Evolutionary conservation across 805 yeast species (phyloP), one percentile per base, ranked within the genome.

Genomic region (Cyberlindnera suaveolens): DNA sequence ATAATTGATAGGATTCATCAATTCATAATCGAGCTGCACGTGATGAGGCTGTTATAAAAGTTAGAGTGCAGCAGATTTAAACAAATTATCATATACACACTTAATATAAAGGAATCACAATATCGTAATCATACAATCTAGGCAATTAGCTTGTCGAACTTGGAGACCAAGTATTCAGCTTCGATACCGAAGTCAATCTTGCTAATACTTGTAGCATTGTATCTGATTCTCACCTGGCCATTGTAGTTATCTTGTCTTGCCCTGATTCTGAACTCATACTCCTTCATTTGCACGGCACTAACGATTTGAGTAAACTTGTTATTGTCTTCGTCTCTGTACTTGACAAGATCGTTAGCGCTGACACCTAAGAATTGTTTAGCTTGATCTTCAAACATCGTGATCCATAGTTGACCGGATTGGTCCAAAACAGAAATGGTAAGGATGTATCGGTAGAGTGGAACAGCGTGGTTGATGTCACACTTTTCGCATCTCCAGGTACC

Each of bases 401-500:
- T 67, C 95, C 96, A 89, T 47, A 89, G 61, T 61, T 85, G 89
- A 17, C 90, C 95, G 5, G 95, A 75, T 52, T 72, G 70, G 63
- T 93, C 99, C 56, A 80, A 72, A n/a, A 89, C 75, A 3, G 87
- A 77, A 37, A 80, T 62, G n/a, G 83, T 81, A 53, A 91, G 63
- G 41, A 89, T 80, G 54, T 85, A 93, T 62, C 98, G 77, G 67
- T 85, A 81, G 39, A 73, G 68, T 16, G 98, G 97, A 38, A 71
- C 73, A 3, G 74, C 70, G 58, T 77, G 82, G 48, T 75, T 76
- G 43, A 75, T 69, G 55, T 86, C 82, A 73, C 98, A 90, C 62
- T 83, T 84, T 61, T 90, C 98, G 70, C 99, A 93, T 63, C 95
- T 78, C 96, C 96, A 90, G 15, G 81, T 70, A 13, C 84, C 87